phyloP scores from a whole-genome alignment of 2,329 filamentous ascomycete species.

The Blastomyces emzantsi region DNA sequence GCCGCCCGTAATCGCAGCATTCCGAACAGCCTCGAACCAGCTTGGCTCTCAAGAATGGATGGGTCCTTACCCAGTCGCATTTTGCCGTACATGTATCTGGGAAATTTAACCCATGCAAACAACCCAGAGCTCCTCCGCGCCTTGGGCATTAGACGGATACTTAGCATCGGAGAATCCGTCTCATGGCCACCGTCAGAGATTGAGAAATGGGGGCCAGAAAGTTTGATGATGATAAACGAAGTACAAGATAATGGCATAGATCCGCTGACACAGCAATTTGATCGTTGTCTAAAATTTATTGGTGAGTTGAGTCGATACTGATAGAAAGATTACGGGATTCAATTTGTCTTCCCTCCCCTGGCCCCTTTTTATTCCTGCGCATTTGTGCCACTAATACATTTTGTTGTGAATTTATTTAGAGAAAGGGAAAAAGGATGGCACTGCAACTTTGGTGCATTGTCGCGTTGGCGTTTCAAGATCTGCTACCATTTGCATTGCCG shows the following conservation, averaged over 20 bases:
- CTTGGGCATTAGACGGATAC: slow-evolving; percentile 74
- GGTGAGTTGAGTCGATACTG: slow-evolving; percentile 48
- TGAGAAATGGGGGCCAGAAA: slow-evolving; percentile 65
- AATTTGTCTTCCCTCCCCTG: neutral
- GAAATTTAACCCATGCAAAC: slow-evolving; percentile 87
- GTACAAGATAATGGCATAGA: slow-evolving; percentile 98
- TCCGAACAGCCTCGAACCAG: slow-evolving; percentile 45
- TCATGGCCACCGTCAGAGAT: slow-evolving; percentile 66
- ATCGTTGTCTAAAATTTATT: slow-evolving; percentile 81
- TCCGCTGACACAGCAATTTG: slow-evolving; percentile 76
- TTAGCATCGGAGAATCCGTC: slow-evolving; percentile 86
- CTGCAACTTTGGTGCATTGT: slow-evolving; percentile 88
- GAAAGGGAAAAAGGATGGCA: slow-evolving; percentile 64
- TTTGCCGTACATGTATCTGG: slow-evolving; percentile 90
- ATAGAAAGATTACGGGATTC: neutral
- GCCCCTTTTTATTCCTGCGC: neutral
- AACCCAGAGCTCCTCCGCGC: slow-evolving; percentile 73
- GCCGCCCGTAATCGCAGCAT: slow-evolving; percentile 19
- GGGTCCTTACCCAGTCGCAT: slow-evolving; percentile 86
- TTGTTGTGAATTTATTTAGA: slow-evolving; percentile 44
- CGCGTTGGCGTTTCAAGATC: slow-evolving; percentile 91
- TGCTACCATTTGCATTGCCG: slow-evolving; percentile 97
- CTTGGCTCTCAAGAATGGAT: slow-evolving; percentile 75
- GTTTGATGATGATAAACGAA: slow-evolving; percentile 69
- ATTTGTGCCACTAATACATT: neutral